phyloP scores from a whole-genome alignment of 768 basidiomycete species.

The Scleroderma bovista region DNA sequence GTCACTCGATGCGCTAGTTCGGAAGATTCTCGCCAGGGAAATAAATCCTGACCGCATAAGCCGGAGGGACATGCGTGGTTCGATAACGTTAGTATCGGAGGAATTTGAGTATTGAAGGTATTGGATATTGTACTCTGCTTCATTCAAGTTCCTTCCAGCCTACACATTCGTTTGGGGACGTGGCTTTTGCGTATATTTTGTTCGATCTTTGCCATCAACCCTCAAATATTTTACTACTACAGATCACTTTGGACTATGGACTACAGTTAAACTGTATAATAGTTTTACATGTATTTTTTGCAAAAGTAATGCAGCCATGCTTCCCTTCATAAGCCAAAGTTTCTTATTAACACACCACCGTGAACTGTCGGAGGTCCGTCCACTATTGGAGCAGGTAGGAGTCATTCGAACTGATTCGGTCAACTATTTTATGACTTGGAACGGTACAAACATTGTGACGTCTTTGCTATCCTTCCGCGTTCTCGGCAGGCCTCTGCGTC shows the following conservation, averaged over 20 bases:
- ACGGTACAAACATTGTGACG: constrained; percentile 14
- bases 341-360: too few relatives aligned
- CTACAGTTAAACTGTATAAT: not conserved
- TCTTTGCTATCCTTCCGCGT: constrained; percentile 5
- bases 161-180: not conserved
- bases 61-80: constrained; percentile 53
- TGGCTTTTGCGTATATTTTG: too few relatives aligned
- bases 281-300: not conserved
- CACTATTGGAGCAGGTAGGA: too few relatives aligned
- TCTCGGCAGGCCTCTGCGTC: constrained; percentile 27
- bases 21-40: constrained; percentile 56
- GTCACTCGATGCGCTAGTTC: constrained; percentile 61
- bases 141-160: not conserved
- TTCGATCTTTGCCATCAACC: too few relatives aligned
- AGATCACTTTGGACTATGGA: not conserved
- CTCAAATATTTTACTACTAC: not conserved
- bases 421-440: not conserved
- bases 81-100: constrained; percentile 58
- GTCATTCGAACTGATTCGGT: not conserved
- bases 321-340: too few relatives aligned
- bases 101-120: constrained; percentile 54
- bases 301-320: too few relatives aligned
- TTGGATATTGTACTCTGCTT: not conserved
- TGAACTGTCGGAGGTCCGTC: too few relatives aligned
- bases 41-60: constrained; percentile 51